Percentiles rank a stretch among this genome's conserved stretches.
Conservation (phyloP, 2,329 filamentous ascomycete species). For the Colletotrichum coccodes region DNA sequence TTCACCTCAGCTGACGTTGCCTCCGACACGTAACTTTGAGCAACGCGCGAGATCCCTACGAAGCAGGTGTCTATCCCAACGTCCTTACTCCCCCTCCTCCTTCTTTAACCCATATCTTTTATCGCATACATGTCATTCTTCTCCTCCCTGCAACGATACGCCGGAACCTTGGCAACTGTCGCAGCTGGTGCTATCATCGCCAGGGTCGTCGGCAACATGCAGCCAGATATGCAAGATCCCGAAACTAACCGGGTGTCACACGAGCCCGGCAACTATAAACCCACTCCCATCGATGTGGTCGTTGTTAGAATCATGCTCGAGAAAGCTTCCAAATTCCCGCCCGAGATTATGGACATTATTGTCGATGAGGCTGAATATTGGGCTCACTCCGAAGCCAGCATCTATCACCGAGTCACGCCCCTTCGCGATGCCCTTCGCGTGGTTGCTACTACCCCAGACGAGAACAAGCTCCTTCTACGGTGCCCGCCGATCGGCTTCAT, state of each 20-base stretch:
- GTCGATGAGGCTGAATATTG: slow-evolving; percentile 72
- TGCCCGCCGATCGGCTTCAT: slow-evolving; percentile 47
- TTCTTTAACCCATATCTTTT: not conserved
- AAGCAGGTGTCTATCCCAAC: not conserved
- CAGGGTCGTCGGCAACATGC: slow-evolving; percentile 7
- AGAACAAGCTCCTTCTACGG: slow-evolving; percentile 49
- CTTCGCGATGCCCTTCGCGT: slow-evolving; percentile 38
- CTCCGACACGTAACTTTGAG: not conserved
- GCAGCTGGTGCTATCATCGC: slow-evolving; percentile 16
- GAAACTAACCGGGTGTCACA: not conserved
- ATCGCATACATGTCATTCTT: slow-evolving; percentile 5
- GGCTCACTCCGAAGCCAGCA: slow-evolving; percentile 56
- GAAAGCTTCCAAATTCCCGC: slow-evolving; percentile 56
- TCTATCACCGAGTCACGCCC: slow-evolving; percentile 37
- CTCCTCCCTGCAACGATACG: slow-evolving; percentile 18
- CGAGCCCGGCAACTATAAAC: slow-evolving; percentile 37
- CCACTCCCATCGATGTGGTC: slow-evolving; percentile 59
- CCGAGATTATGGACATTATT: slow-evolving; percentile 65
- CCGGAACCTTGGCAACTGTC: slow-evolving; percentile 2
- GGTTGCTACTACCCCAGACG: slow-evolving; percentile 34
- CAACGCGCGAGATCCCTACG: not conserved
- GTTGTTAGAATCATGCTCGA: slow-evolving; percentile 59
- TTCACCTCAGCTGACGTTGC: slow-evolving; percentile 22
- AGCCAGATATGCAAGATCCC: not conserved
- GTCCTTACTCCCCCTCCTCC: not conserved